These are phyloP conservation scores for Fusarium sublunatum DNA, from an alignment of 2,329 filamentous ascomycete genomes.

Conservation along the genomic window DNA sequence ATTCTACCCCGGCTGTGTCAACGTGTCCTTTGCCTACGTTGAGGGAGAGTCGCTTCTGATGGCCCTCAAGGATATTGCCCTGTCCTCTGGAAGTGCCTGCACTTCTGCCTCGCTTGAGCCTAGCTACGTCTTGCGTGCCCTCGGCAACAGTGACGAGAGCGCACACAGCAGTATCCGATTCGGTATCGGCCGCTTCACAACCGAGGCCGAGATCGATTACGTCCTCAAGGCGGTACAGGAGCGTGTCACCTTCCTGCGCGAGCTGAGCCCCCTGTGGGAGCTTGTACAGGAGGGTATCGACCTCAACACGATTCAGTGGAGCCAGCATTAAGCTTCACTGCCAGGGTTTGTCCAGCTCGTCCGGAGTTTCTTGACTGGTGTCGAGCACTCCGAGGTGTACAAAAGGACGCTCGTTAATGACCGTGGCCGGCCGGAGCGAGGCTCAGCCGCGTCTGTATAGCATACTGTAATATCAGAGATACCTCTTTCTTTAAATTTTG, in stretches of 20 bases:
- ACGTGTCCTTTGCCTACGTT: slow-evolving; percentile 98
- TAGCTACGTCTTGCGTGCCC: slow-evolving; percentile 91
- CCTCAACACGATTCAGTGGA: slow-evolving; percentile 97
- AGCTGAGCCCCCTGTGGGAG: slow-evolving; percentile 97
- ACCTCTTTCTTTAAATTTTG: slow-evolving; percentile 47
- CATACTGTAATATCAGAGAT: slow-evolving; percentile 50
- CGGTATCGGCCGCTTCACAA: slow-evolving; percentile 96
- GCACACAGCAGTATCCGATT: slow-evolving; percentile 98
- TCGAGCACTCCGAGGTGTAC: background rate
- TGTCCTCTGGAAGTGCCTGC: slow-evolving; percentile 96
- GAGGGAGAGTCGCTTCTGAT: slow-evolving; percentile 98
- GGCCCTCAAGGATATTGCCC: slow-evolving; percentile 96
- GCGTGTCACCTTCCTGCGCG: slow-evolving; percentile 90
- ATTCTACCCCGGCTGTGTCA: slow-evolving; percentile 97
- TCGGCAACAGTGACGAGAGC: slow-evolving; percentile 96
- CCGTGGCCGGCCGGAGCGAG: slow-evolving; percentile 33
- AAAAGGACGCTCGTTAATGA: slow-evolving; percentile 18
- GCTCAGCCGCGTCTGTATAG: slow-evolving; percentile 49
- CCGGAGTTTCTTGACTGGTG: slow-evolving; percentile 2
- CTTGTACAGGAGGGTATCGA: slow-evolving; percentile 97
- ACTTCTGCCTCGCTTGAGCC: slow-evolving; percentile 97
- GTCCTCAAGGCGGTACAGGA: slow-evolving; percentile 93
- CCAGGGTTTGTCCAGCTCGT: slow-evolving; percentile 2
- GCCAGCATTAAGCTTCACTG: slow-evolving; percentile 76
- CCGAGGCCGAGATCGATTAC: slow-evolving; percentile 95